These are phyloP conservation scores for Sphaceloma murrayae DNA, from an alignment of 2,329 filamentous ascomycete genomes.

Conservation along the genomic window DNA sequence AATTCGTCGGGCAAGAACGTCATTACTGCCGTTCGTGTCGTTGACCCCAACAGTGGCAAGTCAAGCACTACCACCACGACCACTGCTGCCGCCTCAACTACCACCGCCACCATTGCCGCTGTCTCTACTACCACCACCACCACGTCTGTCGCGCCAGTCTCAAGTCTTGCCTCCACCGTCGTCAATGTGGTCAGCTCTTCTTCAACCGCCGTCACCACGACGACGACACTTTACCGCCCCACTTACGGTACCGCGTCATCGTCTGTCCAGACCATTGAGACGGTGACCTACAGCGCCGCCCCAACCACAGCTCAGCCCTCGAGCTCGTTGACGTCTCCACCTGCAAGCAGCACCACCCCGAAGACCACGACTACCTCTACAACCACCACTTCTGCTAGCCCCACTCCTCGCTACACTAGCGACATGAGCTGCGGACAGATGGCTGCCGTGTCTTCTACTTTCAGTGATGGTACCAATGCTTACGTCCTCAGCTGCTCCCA, in stretches of 20 bases:
- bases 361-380: constrained; percentile 7
- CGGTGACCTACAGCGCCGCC: constrained; percentile 7
- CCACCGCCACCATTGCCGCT: not conserved
- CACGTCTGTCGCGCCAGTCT: not conserved
- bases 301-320: not conserved
- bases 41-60: not conserved
- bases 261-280: constrained; percentile 5
- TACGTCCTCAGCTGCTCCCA: not conserved
- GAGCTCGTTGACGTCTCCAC: constrained; percentile 1
- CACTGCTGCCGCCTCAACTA: not conserved
- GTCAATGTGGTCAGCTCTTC: not conserved
- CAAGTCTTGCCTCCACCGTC: not conserved
- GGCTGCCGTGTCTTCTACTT: not conserved
- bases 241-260: not conserved
- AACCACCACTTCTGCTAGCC: constrained; percentile 1
- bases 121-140: too few species aligned
- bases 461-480: constrained; percentile 10
- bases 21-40: constrained; percentile 13
- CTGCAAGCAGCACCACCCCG: not conserved
- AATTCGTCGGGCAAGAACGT: constrained; percentile 15
- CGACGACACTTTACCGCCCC: not conserved
- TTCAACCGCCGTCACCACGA: not conserved
- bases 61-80: not conserved
- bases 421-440: not conserved
- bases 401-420: constrained; percentile 6